Conservation (phyloP, 306 rosid genomes). For the Urtica urens region DNA sequence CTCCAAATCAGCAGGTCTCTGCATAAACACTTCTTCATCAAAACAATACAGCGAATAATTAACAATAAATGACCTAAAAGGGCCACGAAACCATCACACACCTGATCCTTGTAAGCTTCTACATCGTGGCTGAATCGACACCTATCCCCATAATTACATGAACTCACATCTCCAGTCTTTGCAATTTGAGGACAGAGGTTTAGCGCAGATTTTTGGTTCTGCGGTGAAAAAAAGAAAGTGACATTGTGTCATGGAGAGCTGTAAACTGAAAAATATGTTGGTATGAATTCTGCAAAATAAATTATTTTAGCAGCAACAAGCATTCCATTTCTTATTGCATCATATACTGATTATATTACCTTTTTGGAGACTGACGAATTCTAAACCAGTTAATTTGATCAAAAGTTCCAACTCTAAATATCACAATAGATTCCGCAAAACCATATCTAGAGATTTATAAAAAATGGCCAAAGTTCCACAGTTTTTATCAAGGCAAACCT, state of each 20-base stretch:
- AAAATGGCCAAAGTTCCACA: background rate
- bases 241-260: background rate
- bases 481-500: background rate
- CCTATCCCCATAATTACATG: constrained; percentile 58
- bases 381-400: no score
- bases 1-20: constrained; percentile 73
- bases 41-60: background rate
- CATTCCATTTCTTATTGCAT: no score
- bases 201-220: constrained; percentile 55
- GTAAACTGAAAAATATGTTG: background rate
- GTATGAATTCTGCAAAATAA: background rate
- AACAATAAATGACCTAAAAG: background rate
- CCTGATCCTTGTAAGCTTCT: constrained; percentile 70
- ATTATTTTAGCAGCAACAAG: background rate
- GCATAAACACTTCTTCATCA: constrained; percentile 8
- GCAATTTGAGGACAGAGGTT: constrained; percentile 63
- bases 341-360: no score
- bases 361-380: no score
- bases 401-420: no score
- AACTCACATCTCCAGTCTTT: constrained; percentile 55
- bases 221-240: background rate
- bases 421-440: background rate
- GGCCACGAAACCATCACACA: constrained; percentile 12
- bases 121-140: constrained; percentile 88
- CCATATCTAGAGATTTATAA: background rate